Percentiles rank a stretch among this genome's conserved stretches.
Evolutionary conservation across 306 rosid genomes (phyloP).

Genomic region (Mucuna pruriens): DNA sequence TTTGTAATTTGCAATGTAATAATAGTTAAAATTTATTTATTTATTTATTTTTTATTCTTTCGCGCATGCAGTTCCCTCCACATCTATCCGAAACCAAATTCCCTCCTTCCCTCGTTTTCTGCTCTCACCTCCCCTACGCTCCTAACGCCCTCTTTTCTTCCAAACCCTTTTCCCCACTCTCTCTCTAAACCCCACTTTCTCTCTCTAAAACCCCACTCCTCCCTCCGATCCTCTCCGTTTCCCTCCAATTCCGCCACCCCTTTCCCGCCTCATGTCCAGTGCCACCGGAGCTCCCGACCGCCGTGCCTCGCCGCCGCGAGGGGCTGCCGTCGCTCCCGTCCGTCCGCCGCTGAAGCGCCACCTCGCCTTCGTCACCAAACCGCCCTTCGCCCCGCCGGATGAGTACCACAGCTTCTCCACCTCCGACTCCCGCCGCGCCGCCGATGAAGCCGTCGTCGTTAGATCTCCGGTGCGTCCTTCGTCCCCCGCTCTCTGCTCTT

Average conservation of each 20-base stretch:
- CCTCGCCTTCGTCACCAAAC: slow-evolving; percentile 75
- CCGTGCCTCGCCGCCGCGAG: slow-evolving; percentile 46
- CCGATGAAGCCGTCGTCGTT: slow-evolving; percentile 77
- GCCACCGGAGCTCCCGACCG: slow-evolving; percentile 67
- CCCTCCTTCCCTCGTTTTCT: slow-evolving; percentile 99
- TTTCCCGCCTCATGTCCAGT: slow-evolving; percentile 62
- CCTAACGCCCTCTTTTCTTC: slow-evolving; percentile 36
- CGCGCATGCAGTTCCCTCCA: slow-evolving; percentile 87
- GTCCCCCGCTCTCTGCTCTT: neutral
- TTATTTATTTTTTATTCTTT: neutral
- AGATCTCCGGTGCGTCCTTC: slow-evolving; percentile 75
- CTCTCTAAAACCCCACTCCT: slow-evolving; percentile 49
- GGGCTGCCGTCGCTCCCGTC: slow-evolving; percentile 36
- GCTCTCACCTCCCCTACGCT: slow-evolving; percentile 47
- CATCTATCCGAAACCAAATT: slow-evolving; percentile 96
- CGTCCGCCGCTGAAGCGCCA: slow-evolving; percentile 79
- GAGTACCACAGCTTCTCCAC: slow-evolving; percentile 74
- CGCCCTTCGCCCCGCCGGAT: slow-evolving; percentile 70
- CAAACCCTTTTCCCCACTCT: slow-evolving; percentile 34
- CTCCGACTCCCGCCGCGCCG: slow-evolving; percentile 41
- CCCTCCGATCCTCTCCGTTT: slow-evolving; percentile 4
- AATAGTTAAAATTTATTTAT: neutral
- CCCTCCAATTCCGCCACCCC: neutral
- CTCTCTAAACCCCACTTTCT: slow-evolving; percentile 44
- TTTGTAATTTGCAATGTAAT: neutral